Conservation (phyloP, 306 rosid species). For the Cicer chorassanicum region DNA sequence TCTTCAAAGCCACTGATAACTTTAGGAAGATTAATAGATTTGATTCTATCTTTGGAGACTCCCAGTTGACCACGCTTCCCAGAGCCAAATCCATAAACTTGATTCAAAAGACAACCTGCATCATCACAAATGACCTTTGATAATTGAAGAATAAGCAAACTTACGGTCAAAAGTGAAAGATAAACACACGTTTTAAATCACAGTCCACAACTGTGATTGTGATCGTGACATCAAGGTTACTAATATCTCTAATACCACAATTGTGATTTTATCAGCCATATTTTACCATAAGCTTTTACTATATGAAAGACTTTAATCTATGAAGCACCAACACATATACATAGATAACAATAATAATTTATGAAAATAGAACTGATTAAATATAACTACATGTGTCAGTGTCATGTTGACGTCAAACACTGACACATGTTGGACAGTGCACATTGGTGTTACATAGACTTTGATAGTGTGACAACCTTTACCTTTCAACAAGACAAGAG, state of each 20-base stretch:
- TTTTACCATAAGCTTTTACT: background rate
- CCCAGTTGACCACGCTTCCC: slow-evolving; percentile 95
- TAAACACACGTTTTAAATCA: background rate
- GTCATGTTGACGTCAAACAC: too few species aligned
- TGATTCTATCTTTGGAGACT: slow-evolving; percentile 58
- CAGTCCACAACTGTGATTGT: background rate
- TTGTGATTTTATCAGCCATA: background rate
- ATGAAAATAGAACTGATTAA: too few species aligned
- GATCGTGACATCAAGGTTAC: background rate
- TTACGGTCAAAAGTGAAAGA: background rate
- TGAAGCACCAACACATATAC: too few species aligned
- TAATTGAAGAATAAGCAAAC: slow-evolving; percentile 15
- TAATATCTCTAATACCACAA: background rate
- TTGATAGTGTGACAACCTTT: too few species aligned
- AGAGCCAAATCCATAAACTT: slow-evolving; percentile 82
- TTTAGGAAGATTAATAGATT: slow-evolving; percentile 61
- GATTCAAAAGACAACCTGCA: slow-evolving; percentile 57
- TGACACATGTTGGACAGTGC: too few species aligned
- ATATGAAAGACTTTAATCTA: background rate
- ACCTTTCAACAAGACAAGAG: slow-evolving; percentile 79
- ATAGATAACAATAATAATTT: too few species aligned
- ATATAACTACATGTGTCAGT: too few species aligned
- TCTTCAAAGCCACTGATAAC: slow-evolving; percentile 58
- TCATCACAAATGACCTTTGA: slow-evolving; percentile 32
- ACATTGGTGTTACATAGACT: too few species aligned